These are phyloP conservation scores for Sclerotinia spermophila DNA, from an alignment of 2,329 filamentous ascomycete species.

Conservation along the genomic window DNA sequence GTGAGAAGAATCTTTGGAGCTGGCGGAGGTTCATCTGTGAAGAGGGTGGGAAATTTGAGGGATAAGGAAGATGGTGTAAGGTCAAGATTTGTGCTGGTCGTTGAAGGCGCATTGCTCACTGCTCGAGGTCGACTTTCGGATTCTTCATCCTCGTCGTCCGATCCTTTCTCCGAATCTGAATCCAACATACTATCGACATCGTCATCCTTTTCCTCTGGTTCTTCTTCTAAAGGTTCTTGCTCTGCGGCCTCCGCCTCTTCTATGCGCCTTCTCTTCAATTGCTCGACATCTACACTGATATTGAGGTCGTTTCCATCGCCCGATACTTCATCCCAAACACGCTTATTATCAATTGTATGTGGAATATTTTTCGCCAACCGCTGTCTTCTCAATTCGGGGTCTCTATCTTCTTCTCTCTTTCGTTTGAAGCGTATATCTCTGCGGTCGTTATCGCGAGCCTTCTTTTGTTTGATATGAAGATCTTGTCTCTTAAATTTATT, in stretches of 20 bases:
- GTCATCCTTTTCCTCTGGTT: slow-evolving; percentile 47
- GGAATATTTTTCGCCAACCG: slow-evolving; percentile 77
- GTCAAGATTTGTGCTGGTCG: slow-evolving; percentile 61
- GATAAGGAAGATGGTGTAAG: slow-evolving; percentile 57
- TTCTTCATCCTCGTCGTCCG: slow-evolving; percentile 45
- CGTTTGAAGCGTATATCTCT: slow-evolving; percentile 73
- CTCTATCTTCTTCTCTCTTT: slow-evolving; percentile 80
- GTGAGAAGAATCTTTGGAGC: slow-evolving; percentile 87
- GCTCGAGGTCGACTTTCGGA: slow-evolving; percentile 39
- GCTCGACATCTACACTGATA: slow-evolving; percentile 52
- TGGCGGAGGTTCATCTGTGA: slow-evolving; percentile 55
- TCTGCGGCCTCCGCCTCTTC: slow-evolving; percentile 47
- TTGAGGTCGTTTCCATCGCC: slow-evolving; percentile 58
- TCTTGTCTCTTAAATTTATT: slow-evolving; percentile 80
- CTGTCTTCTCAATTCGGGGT: slow-evolving; percentile 70
- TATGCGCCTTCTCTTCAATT: slow-evolving; percentile 54
- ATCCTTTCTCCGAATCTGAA: slow-evolving; percentile 49
- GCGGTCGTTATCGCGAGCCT: slow-evolving; percentile 66
- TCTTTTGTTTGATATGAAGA: slow-evolving; percentile 77
- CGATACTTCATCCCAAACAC: slow-evolving; percentile 80
- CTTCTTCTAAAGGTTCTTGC: slow-evolving; percentile 42
- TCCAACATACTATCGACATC: slow-evolving; percentile 78
- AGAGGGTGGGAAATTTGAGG: slow-evolving; percentile 60
- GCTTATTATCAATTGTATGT: slow-evolving; percentile 77
- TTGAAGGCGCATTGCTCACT: slow-evolving; percentile 48